Conservation (phyloP, 2,329 filamentous ascomycete genomes). For the Cordyceps fumosorosea region DNA sequence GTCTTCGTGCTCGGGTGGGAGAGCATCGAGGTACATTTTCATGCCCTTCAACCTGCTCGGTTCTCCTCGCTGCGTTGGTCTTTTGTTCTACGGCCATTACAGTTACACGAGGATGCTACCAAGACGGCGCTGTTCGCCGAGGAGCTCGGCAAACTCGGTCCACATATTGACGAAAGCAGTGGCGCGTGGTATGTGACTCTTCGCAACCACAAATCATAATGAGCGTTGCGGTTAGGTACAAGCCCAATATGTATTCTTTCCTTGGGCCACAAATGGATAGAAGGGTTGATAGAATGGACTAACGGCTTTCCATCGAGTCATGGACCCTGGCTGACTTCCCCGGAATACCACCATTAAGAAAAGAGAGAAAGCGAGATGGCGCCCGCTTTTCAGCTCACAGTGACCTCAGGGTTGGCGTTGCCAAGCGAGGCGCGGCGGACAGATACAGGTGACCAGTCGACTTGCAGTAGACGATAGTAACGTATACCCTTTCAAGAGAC, state of each 20-base stretch:
- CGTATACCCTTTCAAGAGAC: background rate
- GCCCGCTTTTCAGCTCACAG: background rate
- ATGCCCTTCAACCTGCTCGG: background rate
- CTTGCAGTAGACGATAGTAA: background rate
- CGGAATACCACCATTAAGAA: background rate
- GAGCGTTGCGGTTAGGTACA: background rate
- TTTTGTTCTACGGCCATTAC: background rate
- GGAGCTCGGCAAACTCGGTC: background rate
- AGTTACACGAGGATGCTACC: slow-evolving; percentile 4
- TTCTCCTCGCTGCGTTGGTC: background rate
- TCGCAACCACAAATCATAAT: background rate
- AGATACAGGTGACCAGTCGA: background rate
- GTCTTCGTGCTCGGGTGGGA: slow-evolving; percentile 8
- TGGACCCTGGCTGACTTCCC: background rate
- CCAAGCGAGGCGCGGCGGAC: background rate
- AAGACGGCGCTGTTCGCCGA: slow-evolving; percentile 3
- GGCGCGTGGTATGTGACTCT: slow-evolving; percentile 5
- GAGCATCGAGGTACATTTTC: slow-evolving; percentile 1
- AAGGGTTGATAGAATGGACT: background rate
- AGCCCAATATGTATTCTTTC: background rate
- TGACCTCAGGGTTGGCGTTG: background rate
- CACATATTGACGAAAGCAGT: background rate
- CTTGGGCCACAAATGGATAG: background rate
- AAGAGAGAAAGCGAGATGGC: background rate
- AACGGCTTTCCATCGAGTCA: background rate